A percentile compares a stretch with the other conserved stretches of the same genome.
phyloP scores from a whole-genome alignment of 768 basidiomycete species.

The Pleurotus tuoliensis region DNA sequence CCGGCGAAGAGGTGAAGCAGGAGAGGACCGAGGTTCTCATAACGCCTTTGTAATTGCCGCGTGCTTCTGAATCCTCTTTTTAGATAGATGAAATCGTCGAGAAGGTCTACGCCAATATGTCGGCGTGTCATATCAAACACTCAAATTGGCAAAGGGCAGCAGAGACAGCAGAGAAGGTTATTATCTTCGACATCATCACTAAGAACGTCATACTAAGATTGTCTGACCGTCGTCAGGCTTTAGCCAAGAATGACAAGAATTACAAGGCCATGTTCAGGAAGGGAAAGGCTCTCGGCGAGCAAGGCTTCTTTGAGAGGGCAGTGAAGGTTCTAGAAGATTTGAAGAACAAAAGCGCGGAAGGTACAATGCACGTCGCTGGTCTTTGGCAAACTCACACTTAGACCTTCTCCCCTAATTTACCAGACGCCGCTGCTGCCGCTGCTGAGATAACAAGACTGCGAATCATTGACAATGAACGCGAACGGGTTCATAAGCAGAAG shows the following conservation, averaged over 20 bases:
- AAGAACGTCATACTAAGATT: not conserved
- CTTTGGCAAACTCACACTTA: not conserved
- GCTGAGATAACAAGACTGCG: conserved; percentile 62
- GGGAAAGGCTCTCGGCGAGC: conserved; percentile 73
- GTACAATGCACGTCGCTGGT: conserved; percentile 26
- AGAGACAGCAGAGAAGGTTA: conserved; percentile 79
- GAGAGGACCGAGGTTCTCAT: conserved; percentile 62
- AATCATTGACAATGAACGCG: conserved; percentile 62
- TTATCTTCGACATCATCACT: conserved; percentile 1
- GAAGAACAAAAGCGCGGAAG: conserved; percentile 57
- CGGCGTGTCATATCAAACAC: conserved; percentile 78
- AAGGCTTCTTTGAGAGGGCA: conserved; percentile 73
- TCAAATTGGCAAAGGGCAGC: conserved; percentile 75
- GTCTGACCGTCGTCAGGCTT: conserved; percentile 41
- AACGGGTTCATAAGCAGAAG: conserved; percentile 62
- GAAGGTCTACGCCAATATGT: conserved; percentile 84
- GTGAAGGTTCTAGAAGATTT: conserved; percentile 61
- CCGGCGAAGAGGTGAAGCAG: conserved; percentile 33
- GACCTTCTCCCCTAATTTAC: conserved; percentile 6
- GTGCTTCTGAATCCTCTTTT: conserved; percentile 1
- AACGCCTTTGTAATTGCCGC: not conserved
- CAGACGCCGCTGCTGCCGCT: conserved; percentile 58
- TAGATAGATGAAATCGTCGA: conserved; percentile 75
- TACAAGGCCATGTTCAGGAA: conserved; percentile 80
- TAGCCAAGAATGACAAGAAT: conserved; percentile 71